phyloP scores from a whole-genome alignment of 108 stramenopile species.

The Skeletonema grethae region DNA sequence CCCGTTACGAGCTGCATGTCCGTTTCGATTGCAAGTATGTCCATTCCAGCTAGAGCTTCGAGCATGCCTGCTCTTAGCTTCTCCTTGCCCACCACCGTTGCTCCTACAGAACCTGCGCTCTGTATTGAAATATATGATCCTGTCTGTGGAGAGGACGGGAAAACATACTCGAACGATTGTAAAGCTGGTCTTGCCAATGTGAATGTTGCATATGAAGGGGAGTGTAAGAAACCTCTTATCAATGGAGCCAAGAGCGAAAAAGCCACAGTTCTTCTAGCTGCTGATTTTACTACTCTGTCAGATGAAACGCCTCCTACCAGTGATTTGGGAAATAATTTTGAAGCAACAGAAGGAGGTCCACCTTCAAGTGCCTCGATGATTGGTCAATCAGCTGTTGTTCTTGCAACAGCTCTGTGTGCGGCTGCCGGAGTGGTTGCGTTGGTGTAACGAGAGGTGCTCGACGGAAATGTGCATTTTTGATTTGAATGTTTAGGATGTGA shows the following conservation, averaged over 20 bases:
- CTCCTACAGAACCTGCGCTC: background rate
- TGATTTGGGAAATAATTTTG: background rate
- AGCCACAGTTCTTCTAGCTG: too few relatives aligned
- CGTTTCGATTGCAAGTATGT: background rate
- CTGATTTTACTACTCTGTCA: too few relatives aligned
- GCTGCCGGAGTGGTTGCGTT: background rate
- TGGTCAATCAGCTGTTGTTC: background rate
- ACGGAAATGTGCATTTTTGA: too few relatives aligned
- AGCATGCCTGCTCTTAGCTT: too few relatives aligned
- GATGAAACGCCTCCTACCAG: too few relatives aligned
- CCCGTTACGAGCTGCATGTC: background rate
- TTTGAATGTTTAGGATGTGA: too few relatives aligned
- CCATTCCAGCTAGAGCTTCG: too few relatives aligned
- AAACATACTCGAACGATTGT: background rate
- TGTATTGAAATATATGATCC: background rate
- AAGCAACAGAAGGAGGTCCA: background rate
- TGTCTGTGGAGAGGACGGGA: background rate
- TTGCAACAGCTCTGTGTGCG: background rate
- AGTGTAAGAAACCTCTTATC: background rate
- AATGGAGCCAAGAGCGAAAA: too few relatives aligned
- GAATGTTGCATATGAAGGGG: background rate
- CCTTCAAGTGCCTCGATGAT: background rate
- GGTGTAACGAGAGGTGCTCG: background rate
- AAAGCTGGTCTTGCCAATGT: background rate
- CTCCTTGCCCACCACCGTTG: background rate